Percentiles rank a stretch among this genome's conserved stretches.
Evolutionary conservation across 306 rosid species (phyloP).

Genomic region (Dalbergia oliveri): DNA sequence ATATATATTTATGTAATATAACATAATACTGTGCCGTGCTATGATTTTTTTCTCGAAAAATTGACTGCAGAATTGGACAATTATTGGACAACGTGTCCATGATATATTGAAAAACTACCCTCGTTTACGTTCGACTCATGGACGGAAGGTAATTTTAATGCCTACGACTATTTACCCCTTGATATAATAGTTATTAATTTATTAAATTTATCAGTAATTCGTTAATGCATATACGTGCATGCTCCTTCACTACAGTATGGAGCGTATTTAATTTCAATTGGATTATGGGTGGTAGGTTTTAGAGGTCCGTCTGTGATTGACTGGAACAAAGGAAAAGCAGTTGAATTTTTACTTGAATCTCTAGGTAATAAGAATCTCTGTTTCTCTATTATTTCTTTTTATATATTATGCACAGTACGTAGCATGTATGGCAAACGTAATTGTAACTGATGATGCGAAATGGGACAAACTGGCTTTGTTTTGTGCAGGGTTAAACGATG

Average conservation of each 20-base stretch:
- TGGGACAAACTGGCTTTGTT: neutral
- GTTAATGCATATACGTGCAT: neutral
- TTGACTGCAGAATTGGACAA: slow-evolving; percentile 77
- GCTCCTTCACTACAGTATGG: neutral
- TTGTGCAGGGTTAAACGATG: slow-evolving; percentile 65
- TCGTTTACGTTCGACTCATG: slow-evolving; percentile 83
- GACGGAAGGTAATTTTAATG: slow-evolving; percentile 74
- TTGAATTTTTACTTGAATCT: slow-evolving; percentile 88
- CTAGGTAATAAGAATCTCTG: slow-evolving; percentile 60
- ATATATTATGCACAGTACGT: neutral
- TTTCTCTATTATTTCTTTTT: neutral
- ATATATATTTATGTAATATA: too few species aligned
- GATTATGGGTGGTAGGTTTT: slow-evolving; percentile 66
- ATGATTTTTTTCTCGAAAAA: slow-evolving; percentile 4
- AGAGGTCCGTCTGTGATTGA: slow-evolving; percentile 92
- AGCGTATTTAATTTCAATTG: neutral
- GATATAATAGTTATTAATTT: neutral
- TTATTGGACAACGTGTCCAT: slow-evolving; percentile 82
- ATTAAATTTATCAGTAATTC: neutral
- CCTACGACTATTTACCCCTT: neutral
- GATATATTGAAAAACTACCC: slow-evolving; percentile 81
- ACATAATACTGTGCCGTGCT: neutral
- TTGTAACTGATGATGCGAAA: neutral
- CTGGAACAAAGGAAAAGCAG: slow-evolving; percentile 99
- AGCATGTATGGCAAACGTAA: neutral